Evolutionary conservation across 257 asterid genomes (phyloP).

Genomic region (Nicotiana knightiana): DNA sequence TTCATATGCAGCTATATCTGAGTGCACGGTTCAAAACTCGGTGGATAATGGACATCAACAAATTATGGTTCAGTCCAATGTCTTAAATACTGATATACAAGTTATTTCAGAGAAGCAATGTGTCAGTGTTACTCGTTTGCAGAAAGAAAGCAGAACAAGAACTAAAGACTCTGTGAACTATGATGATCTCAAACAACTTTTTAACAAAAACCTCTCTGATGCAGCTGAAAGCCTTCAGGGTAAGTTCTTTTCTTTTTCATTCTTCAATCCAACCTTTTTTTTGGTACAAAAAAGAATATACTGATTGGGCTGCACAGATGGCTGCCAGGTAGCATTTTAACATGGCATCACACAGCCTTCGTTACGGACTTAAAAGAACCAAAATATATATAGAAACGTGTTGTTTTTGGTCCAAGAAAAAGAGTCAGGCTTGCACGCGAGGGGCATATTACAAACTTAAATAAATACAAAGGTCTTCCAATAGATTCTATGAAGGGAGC

Average conservation of each 20-base stretch:
- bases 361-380: neutral
- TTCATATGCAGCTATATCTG: neutral
- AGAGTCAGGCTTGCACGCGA: neutral
- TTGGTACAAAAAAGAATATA: neutral
- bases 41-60: neutral
- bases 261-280: neutral
- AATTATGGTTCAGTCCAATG: neutral
- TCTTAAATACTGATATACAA: neutral
- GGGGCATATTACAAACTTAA: neutral
- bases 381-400: too few species aligned
- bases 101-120: conserved; percentile 1
- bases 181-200: conserved; percentile 6
- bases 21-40: neutral
- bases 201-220: conserved; percentile 3
- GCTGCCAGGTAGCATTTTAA: neutral
- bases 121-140: neutral
- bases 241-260: neutral
- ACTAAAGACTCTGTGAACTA: neutral
- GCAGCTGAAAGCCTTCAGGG: conserved; percentile 8
- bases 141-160: conserved; percentile 1
- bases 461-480: neutral
- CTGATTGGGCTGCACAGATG: neutral
- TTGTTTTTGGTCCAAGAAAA: neutral
- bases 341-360: neutral
- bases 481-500: neutral